These are phyloP conservation scores for Avena sativa DNA, from an alignment of 176 grass and related monocot genomes.

Conservation along the genomic window DNA sequence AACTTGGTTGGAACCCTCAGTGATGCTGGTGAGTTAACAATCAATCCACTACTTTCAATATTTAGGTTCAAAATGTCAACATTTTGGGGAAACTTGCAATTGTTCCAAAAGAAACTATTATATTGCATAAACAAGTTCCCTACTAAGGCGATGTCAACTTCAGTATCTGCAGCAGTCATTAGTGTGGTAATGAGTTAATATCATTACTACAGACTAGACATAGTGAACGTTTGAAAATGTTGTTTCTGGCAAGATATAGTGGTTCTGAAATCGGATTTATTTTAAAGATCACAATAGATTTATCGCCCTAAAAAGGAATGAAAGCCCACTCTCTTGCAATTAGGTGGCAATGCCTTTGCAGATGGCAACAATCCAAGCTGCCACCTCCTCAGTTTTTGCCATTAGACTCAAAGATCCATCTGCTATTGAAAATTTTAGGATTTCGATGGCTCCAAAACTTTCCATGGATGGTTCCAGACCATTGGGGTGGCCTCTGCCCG, in stretches of 20 bases:
- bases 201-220: not conserved
- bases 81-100: not conserved
- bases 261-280: not conserved
- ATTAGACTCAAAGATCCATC: not conserved
- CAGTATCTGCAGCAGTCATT: not conserved
- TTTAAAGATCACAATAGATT: not conserved
- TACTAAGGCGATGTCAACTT: not conserved
- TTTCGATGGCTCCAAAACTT: not conserved
- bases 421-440: not conserved
- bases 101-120: not conserved
- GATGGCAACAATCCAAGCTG: not conserved
- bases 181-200: not conserved
- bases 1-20: constrained; percentile 76
- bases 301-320: not conserved
- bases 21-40: constrained; percentile 68
- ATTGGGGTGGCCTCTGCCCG: not conserved
- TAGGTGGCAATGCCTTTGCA: not conserved
- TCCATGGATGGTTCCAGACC: not conserved
- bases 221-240: not conserved
- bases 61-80: constrained; percentile 1
- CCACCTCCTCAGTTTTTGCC: not conserved
- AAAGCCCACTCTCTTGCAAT: not conserved
- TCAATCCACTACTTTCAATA: not conserved
- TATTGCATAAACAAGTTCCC: not conserved
- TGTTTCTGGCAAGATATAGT: not conserved